A percentile compares a stretch with the other conserved stretches of the same genome.
Evolutionary conservation across 805 yeast species (phyloP).

Genomic region (Wickerhamomyces ciferrii): DNA sequence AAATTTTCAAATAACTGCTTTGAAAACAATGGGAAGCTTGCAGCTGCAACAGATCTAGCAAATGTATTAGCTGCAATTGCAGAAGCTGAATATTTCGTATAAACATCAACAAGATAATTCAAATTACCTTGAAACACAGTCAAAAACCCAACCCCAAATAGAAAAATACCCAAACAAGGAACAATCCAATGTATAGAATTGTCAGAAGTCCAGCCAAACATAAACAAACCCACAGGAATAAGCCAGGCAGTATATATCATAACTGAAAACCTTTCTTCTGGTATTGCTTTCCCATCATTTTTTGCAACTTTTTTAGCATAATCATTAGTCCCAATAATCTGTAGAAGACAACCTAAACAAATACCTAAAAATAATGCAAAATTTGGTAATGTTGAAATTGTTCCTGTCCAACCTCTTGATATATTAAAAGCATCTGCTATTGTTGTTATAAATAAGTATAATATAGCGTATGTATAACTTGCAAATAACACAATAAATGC

Average conservation of each 20-base stretch:
- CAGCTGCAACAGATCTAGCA: conserved; percentile 53
- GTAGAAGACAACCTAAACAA: conserved; percentile 24
- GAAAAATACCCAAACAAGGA: conserved; percentile 51
- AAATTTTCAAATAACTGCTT: conserved; percentile 43
- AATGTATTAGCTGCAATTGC: conserved; percentile 64
- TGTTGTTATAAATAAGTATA: conserved; percentile 40
- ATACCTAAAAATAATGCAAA: conserved; percentile 34
- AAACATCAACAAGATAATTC: conserved; percentile 58
- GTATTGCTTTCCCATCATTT: conserved; percentile 43
- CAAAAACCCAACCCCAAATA: conserved; percentile 49
- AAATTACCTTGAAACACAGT: conserved; percentile 54
- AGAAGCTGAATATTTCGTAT: conserved; percentile 52
- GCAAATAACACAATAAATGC: conserved; percentile 39
- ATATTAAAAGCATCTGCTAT: conserved; percentile 31
- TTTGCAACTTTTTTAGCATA: conserved; percentile 33
- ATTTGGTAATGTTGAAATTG: conserved; percentile 28
- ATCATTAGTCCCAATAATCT: conserved; percentile 23
- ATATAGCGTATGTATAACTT: conserved; percentile 43
- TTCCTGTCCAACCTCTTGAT: conserved; percentile 26
- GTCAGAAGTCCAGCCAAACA: conserved; percentile 59
- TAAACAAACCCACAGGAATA: conserved; percentile 49
- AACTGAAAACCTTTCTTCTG: conserved; percentile 54
- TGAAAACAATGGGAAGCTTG: conserved; percentile 57
- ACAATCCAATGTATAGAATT: conserved; percentile 43
- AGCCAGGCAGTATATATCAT: conserved; percentile 42